Evolutionary conservation across 1,284 basidiomycete species (phyloP), one percentile per base, ranked within the genome.

Genomic region (Agroathelia rolfsii): DNA sequence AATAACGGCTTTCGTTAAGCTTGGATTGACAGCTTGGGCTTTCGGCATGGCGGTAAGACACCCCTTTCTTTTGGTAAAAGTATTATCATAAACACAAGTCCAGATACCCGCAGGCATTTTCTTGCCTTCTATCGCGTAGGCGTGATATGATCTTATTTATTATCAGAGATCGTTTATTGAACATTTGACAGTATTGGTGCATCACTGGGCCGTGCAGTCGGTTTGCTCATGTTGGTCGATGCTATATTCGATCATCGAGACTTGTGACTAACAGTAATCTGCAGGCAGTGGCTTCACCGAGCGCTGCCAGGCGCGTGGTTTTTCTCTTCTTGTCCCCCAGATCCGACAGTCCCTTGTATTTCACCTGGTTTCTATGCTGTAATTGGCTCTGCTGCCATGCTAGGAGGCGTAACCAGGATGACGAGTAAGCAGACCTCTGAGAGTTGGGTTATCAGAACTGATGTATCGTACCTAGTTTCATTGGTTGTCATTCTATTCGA

Each of bases 321-420:
- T 20, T 82, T 83, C 50, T 55, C 69, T 8, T 66, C 75, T 0
- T 83, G 79, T 49, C 76, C 77, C 7, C 75, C 78, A 1, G 79
- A 82, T 45, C 71, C 72, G 0, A 69, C 72, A 10, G 63, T 72
- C 14, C 61, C 65, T 28, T 85, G 81, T 45, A 73, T 88, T 28
- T 81, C 75, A 4, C 83, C 84, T 3, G 80, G 81, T 19, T 84
- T 87, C 44, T 89, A 89, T 47, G 79, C 84, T 10, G 79, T 87
- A 14, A 76, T 88, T 22, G 85, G 85, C 1, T 83, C 84, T 12
- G 76, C 84, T 18, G 79, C 81, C 2, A 80, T 85, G 66, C 58
- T 88, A 0, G 81, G 76, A 6, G 85, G 85, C 3, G 82, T 87
- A 3, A 89, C 84, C 4, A 59, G 79, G 37, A 87, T 86, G 76